Evolutionary conservation across 2,329 filamentous ascomycete species (phyloP), one percentile per base, ranked within the genome.

Genomic region (Epichloe festucae): DNA sequence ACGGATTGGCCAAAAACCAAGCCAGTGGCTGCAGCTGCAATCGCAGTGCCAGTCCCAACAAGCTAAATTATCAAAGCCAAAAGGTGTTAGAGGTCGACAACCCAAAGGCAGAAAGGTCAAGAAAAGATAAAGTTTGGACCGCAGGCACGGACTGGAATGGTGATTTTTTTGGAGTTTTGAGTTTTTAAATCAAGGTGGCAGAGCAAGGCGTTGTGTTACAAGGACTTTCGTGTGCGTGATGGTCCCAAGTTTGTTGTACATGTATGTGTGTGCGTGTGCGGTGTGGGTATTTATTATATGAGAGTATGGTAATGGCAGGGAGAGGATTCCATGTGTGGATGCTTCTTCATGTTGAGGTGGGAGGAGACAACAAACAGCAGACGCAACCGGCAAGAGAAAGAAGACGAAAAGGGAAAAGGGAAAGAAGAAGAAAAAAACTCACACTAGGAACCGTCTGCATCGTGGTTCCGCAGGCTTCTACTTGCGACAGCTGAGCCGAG

Each of bases 31-130:
- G 78, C 78, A 61, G 77, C 77, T 67, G 78, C 78, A 64, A 80
- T 74, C 57, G 76, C 77, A 67, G 77, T 78, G 65, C 78, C 76
- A 59, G 78, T 75, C 66, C 77, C 78, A 67, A 81, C 75, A 60
- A 82, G 77, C 78, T 82, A 60, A 47, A 55, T 53, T 53, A 54
- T 55, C 50, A 48, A 54, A 54, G 56, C 8, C 51, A 61, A 57
- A 53, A 46, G 54, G 47, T 51, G 55, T 57, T 56, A 54, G 54
- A 58, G 54, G 46, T 51, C 49, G 8, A 43, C 19, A 43, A 31
- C 34, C 8, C 31, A 31, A 11, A 11, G 47, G 35, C 34, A 39
- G 23, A 34, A 40, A 27, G 23, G 49, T 40, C 45, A 52, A 49
- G 43, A n/a, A 38, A 40, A 15, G 34, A 41, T 15, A 27, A 21